Evolutionary conservation across 2,329 filamentous ascomycete species (phyloP), one percentile per base, ranked within the genome.

Genomic region (Ascosphaera aggregata): DNA sequence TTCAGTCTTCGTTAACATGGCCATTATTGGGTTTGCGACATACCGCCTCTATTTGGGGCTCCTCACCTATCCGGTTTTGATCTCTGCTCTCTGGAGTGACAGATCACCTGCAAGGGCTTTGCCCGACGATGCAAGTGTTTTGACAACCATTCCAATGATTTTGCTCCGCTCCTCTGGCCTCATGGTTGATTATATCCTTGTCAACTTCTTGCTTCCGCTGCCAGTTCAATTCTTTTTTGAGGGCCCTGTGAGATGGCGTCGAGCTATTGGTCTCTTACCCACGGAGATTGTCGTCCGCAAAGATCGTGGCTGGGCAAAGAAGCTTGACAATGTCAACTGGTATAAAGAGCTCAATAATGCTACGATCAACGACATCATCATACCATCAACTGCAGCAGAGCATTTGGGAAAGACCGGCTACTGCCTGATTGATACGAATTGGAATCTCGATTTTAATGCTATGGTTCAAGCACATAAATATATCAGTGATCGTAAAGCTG

Each of bases 371-470:
- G 58, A 59, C n/a, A 56, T 55, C 47, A 65, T 92, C 36, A 56
- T 73, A 44, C 66, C 71, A 2, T 85, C 81, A 2, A 76, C 85
- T 3, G 67, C 75, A 13, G 68, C 73, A 17, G 59, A 71, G 48
- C 64, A 74, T 39, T 62, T 86, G 48, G 63, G 67, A 47, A 93
- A 91, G 66, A 93, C 84, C 20, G 84, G 82, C 16, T 92, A 91
- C 52, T 59, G 91, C 45, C 74, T 89, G 47, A 79, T 92, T 65
- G 80, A 85, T 52, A 70, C 67, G 44, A 69, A 82, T 44, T 95
- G 82, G 76, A 80, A 92, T 54, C 62, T 94, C 43, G 84, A 93
- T 54, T 94, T 85, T 67, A 65, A 66, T 36, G 67, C 68, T 16
- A 94, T 94, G 80, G 62, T 82, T 9, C 60, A 67, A 44, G 81